Base-by-base conservation (phyloP, 495 filamentous ascomycete genomes). In the Immersiella caudata region DNA sequence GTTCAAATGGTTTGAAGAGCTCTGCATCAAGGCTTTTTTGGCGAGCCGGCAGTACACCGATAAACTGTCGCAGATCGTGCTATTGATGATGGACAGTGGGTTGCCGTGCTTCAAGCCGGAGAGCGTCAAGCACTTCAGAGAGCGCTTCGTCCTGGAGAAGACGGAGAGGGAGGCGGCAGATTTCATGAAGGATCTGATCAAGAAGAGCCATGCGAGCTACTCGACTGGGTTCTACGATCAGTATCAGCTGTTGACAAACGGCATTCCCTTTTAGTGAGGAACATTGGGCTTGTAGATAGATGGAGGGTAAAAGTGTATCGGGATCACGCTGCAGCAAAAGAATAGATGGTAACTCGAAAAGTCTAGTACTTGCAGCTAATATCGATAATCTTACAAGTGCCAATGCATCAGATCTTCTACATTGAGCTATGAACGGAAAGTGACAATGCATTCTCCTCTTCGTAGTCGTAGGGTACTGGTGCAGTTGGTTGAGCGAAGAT, bases 91-190 rank as follows among this genome's bases (percentile, higher is more conserved):
- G 77, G 95, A 97, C 70, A 95, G 91, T 73, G 95, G 95, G 14
- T 79, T 99, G 72, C 96, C 96, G 0, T 99, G 96, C 79, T 99
- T 99, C 85, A 99, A 98, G 77, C 94, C 95, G 0, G 93, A 97
- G 74, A 96, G 93, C 0, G 89, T 99, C 24, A 88, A 90, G 73
- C 90, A 96, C 78, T 96, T 99, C 80, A 90, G 87, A 70, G 93
- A 97, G 68, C 85, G 96, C 14, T 98, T 99, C 73, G 94, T 97
- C 61, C 79, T 97, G 60, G 94, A 99, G 54, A 96, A 91, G 82
- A 94, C 80, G 60, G 96, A 99, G 76, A 86, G 93, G 60, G 96
- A 99, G 74, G 96, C 96, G 0, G 96, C 94, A 1, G 93, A 97
- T 60, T 95, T 93, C 72, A 96, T 98, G 89, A 87, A 88, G 64